phyloP scores from a whole-genome alignment of 2,329 filamentous ascomycete genomes.

The Gnomoniopsis smithogilvyi region DNA sequence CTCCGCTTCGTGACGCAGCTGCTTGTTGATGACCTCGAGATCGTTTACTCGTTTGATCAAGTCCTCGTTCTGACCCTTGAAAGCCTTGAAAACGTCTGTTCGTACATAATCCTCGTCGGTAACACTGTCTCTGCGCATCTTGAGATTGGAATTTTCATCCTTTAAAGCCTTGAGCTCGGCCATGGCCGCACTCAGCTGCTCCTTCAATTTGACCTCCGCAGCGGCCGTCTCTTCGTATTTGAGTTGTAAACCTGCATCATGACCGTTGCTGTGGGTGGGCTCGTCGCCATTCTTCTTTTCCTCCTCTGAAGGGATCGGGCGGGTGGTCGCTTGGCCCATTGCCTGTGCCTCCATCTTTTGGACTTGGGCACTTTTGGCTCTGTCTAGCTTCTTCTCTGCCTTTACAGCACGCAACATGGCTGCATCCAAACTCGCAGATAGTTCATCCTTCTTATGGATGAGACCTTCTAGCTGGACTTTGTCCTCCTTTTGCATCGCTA shows the following conservation, averaged over 20 bases:
- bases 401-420: constrained; percentile 91
- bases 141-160: constrained; percentile 76
- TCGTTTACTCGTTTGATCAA: constrained; percentile 89
- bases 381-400: constrained; percentile 91
- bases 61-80: constrained; percentile 89
- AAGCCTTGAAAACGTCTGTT: constrained; percentile 88
- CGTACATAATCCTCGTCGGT: constrained; percentile 92
- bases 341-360: constrained; percentile 91
- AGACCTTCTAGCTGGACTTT: constrained; percentile 73
- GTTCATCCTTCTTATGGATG: constrained; percentile 74
- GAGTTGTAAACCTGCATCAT: constrained; percentile 66
- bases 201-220: constrained; percentile 76
- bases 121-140: constrained; percentile 63
- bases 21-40: constrained; percentile 82
- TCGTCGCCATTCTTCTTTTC: constrained; percentile 47
- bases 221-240: constrained; percentile 77
- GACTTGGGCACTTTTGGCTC: constrained; percentile 82
- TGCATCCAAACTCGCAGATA: constrained; percentile 82
- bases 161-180: constrained; percentile 71
- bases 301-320: constrained; percentile 47
- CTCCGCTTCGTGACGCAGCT: constrained; percentile 79
- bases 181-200: constrained; percentile 78
- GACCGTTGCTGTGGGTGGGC: constrained; percentile 51
- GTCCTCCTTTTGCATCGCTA: constrained; percentile 81
- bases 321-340: constrained; percentile 60